phyloP scores from a whole-genome alignment of 2,329 filamentous ascomycete genomes.

The Fusarium bulbicola region DNA sequence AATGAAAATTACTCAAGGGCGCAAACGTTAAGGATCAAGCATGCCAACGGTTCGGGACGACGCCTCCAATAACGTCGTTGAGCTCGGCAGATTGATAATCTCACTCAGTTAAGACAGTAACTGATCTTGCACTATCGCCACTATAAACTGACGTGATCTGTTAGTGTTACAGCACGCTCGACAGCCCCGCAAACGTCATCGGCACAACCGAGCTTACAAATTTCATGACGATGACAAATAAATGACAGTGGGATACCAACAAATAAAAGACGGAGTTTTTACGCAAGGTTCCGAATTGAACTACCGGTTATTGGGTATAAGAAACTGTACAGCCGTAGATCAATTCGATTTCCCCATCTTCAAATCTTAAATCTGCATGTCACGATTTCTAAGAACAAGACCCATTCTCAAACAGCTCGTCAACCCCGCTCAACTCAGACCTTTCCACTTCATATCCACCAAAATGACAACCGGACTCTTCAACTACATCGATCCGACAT shows the following conservation, averaged over 20 bases:
- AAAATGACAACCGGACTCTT: conserved; percentile 33
- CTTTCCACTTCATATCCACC: neutral
- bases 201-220: conserved; percentile 12
- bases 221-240: conserved; percentile 20
- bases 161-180: neutral
- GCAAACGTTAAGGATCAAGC: neutral
- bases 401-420: neutral
- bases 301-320: neutral
- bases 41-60: neutral
- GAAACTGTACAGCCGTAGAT: neutral
- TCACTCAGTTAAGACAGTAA: neutral
- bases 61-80: neutral
- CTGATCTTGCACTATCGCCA: fast-evolving
- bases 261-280: conserved; percentile 9
- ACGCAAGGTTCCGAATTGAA: conserved; percentile 6
- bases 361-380: neutral
- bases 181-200: conserved; percentile 21
- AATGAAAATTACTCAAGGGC: neutral
- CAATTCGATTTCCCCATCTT: neutral
- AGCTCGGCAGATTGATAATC: neutral
- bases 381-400: conserved; percentile 1
- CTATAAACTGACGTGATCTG: neutral
- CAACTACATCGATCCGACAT: conserved; percentile 29
- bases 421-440: conserved; percentile 5
- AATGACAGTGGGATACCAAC: conserved; percentile 7